Percentiles rank a stretch among this genome's conserved stretches.
phyloP scores from a whole-genome alignment of 805 yeast species.

The Kregervanrija pseudodelftensis region DNA sequence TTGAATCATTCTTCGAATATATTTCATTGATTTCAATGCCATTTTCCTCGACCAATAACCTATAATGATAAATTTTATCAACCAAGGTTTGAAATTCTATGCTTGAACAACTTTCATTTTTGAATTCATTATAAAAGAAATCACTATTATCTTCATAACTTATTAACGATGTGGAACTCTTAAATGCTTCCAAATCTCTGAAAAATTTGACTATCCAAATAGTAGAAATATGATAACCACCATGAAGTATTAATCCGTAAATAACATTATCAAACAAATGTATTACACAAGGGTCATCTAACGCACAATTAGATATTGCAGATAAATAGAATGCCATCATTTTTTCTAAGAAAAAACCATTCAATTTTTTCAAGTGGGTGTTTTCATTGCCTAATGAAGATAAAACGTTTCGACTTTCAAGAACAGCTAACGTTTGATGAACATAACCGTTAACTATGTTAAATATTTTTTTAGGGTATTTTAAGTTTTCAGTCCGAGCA shows the following conservation, averaged over 20 bases:
- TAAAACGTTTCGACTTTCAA: background rate
- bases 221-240: constrained; percentile 9
- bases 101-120: no score
- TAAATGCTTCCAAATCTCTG: constrained; percentile 4
- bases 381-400: background rate
- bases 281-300: constrained; percentile 11
- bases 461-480: no score
- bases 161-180: constrained; percentile 8
- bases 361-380: background rate
- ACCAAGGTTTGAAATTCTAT: no score
- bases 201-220: constrained; percentile 11
- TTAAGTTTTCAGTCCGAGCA: no score
- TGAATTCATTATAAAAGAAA: background rate
- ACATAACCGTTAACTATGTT: background rate
- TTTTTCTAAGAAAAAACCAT: constrained; percentile 2
- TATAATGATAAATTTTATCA: no score
- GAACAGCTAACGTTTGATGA: constrained; percentile 3
- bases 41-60: no score
- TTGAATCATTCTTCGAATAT: no score
- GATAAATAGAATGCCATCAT: constrained; percentile 5
- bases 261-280: constrained; percentile 6
- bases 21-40: no score
- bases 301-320: constrained; percentile 1
- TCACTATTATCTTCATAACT: constrained; percentile 10
- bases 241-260: constrained; percentile 11